Percentiles rank a stretch among this genome's conserved stretches.
Evolutionary conservation across 2,329 filamentous ascomycete species (phyloP).

Genomic region (Aspergillus texensis): DNA sequence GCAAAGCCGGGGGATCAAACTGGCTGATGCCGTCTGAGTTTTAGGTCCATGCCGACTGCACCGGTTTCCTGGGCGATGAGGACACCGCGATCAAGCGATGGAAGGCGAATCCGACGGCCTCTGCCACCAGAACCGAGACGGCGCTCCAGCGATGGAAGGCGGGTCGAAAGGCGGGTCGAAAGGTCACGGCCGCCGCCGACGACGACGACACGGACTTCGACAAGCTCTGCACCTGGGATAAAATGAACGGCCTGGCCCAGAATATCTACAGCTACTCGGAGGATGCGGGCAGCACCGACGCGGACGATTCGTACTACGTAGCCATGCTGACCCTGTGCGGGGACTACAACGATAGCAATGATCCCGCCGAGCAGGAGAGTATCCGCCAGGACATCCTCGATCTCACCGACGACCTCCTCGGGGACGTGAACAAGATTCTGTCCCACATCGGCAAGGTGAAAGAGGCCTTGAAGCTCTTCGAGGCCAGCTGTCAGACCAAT

Average conservation of each 20-base stretch:
- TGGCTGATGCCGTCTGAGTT: too few relatives aligned
- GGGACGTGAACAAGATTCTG: not conserved
- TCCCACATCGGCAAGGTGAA: not conserved
- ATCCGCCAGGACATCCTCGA: not conserved
- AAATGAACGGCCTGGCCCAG: not conserved
- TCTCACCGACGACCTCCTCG: not conserved
- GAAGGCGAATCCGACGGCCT: too few relatives aligned
- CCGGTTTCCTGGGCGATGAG: not conserved
- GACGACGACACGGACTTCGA: not conserved
- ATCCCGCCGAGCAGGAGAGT: not conserved
- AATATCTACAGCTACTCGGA: constrained; percentile 2
- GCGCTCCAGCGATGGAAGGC: not conserved
- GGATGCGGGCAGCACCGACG: not conserved
- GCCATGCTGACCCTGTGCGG: not conserved
- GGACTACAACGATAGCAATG: not conserved
- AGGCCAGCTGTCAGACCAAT: not conserved
- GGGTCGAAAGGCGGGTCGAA: not conserved
- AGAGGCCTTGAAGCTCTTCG: not conserved
- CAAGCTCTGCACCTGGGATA: not conserved
- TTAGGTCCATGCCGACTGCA: not conserved
- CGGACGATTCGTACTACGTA: not conserved
- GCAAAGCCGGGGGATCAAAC: too few relatives aligned
- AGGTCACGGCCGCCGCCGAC: not conserved
- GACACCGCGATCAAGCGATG: too few relatives aligned
- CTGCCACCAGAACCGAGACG: too few relatives aligned